Conservation (phyloP, 2,329 filamentous ascomycete species). For the Alternaria hordeiaustralica region DNA sequence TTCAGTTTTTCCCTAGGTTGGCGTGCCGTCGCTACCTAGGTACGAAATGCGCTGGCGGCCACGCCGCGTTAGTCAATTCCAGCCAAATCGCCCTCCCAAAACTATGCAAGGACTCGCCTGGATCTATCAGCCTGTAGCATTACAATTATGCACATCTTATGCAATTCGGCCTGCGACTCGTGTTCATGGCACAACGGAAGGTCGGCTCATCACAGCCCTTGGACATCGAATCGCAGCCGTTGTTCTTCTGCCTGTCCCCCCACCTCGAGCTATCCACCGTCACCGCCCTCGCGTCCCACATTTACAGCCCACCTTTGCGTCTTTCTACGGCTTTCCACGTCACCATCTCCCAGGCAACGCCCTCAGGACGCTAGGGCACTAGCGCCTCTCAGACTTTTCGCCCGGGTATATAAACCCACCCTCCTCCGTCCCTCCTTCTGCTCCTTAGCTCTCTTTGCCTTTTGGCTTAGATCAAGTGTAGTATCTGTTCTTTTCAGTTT, state of each 20-base stretch:
- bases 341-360: slow-evolving; percentile 1
- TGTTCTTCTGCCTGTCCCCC: not conserved
- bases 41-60: not conserved
- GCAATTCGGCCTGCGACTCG: not conserved
- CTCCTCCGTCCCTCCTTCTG: slow-evolving; percentile 1
- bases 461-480: slow-evolving; percentile 29
- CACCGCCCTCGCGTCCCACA: not conserved
- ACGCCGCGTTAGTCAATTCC: not conserved
- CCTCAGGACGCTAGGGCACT: not conserved
- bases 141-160: not conserved
- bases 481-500: slow-evolving; percentile 98
- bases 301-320: not conserved
- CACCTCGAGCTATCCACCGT: not conserved
- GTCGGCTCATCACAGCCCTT: not conserved
- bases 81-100: not conserved
- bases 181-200: not conserved
- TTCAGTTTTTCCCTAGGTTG: too few relatives aligned
- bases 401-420: slow-evolving; percentile 1
- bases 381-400: not conserved
- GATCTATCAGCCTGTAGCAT: not conserved
- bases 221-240: not conserved
- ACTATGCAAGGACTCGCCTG: not conserved
- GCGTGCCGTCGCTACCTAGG: not conserved
- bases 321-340: not conserved
- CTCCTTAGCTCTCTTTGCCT: slow-evolving; percentile 22